Percentiles rank a stretch among this genome's conserved stretches.
These are phyloP conservation scores for Lentinula lateritia DNA, from an alignment of 768 basidiomycete genomes.

Conservation along the genomic window DNA sequence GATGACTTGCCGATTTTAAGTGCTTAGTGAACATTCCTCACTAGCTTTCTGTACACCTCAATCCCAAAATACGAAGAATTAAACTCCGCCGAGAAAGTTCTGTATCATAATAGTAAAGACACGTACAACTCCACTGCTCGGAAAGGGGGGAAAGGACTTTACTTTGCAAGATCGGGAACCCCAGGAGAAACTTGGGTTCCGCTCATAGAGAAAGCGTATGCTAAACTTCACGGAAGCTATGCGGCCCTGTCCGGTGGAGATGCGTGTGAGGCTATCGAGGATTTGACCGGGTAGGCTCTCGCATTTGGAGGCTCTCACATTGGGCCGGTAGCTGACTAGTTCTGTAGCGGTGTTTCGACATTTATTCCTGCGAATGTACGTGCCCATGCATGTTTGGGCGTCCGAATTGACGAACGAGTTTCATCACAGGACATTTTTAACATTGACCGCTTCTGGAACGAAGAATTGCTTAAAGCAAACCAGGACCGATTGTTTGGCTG, in stretches of 20 bases:
- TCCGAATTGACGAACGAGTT: no score
- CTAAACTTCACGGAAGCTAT: slow-evolving; percentile 45
- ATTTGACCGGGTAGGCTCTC: slow-evolving; percentile 46
- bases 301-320: not conserved
- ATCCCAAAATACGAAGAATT: slow-evolving; percentile 52
- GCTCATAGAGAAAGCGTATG: slow-evolving; percentile 54
- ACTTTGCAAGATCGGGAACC: slow-evolving; percentile 42
- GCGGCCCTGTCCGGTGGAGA: slow-evolving; percentile 29
- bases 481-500: slow-evolving; percentile 50
- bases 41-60: slow-evolving; percentile 41
- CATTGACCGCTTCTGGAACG: slow-evolving; percentile 44
- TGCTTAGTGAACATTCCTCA: not conserved
- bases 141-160: slow-evolving; percentile 40
- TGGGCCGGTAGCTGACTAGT: not conserved
- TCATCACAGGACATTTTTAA: slow-evolving; percentile 32
- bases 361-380: slow-evolving; percentile 35
- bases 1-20: not conserved
- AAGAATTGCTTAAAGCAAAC: slow-evolving; percentile 46
- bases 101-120: slow-evolving; percentile 49
- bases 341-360: slow-evolving; percentile 36
- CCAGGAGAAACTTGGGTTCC: slow-evolving; percentile 55
- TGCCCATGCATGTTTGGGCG: not conserved
- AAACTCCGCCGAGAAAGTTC: slow-evolving; percentile 25
- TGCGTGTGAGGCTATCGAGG: slow-evolving; percentile 49
- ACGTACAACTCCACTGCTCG: slow-evolving; percentile 38